Base-by-base conservation (phyloP, 164 flowering plant genomes). In the Houttuynia cordata region DNA sequence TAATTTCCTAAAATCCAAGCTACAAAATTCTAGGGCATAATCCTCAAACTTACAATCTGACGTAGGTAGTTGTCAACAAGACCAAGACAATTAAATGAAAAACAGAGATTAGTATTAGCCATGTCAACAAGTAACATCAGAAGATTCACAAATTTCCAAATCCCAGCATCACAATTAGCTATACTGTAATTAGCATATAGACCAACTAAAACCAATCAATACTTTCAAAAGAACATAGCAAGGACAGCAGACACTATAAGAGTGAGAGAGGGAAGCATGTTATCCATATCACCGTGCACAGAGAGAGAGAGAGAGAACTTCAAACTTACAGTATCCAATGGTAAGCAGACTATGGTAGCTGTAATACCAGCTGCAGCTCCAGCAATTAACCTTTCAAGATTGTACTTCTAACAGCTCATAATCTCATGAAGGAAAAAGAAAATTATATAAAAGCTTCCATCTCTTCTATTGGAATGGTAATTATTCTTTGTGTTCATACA, bases 311-410 rank as follows among this genome's bases (percentile, higher is more conserved):
- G 12, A 13, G n/a, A 24, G 14, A 9, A 42, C 12, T 41, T 30
- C 39, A 41, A 7, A 53, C 86, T 10, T 84, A 91, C 98, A 24
- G 96, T 92, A 73, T 88, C 98, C 75, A 92, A 75, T 18, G 96
- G 96, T 51, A 92, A 70, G 77, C 96, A 92, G 60, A 92, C 82
- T 1, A 81, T 53, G n/a, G 95, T 79, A 30, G 95, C 95, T 45
- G 95, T 87, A 62, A 88, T 79, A 24, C 95, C 96, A 59, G 96
- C 92, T 6, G 91, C 96, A 70, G 96, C 96, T 64, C 96, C 98
- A 60, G 95, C 95, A 75, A 87, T 62, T 52, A 92, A 89, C 81
- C 92, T 83, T 73, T 88, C 98, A 69, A 79, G 77, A 72, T 83
- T 40, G 86, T 75, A 12, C 17, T 45, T 12, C 49, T 45, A 45